Conservation (phyloP, 768 basidiomycete species). For the Imleria badia region DNA sequence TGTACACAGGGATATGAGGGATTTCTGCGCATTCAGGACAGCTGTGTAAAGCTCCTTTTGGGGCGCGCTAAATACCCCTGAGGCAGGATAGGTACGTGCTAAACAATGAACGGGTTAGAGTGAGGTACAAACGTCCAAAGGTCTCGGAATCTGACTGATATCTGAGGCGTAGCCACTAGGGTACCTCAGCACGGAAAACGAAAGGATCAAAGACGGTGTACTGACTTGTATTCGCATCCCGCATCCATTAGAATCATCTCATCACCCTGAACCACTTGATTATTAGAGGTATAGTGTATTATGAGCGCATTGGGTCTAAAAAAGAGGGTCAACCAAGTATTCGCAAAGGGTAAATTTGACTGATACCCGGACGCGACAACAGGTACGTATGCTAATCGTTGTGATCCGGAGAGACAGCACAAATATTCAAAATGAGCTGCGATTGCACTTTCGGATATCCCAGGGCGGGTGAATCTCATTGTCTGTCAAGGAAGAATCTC, state of each 20-base stretch:
- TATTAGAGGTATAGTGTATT: conserved; percentile 94
- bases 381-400: conserved; percentile 94
- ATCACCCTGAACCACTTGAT: conserved; percentile 65
- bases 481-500: conserved; percentile 46
- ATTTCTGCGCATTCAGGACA: conserved; percentile 70
- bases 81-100: conserved; percentile 89
- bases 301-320: conserved; percentile 80
- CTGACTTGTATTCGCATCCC: conserved; percentile 88
- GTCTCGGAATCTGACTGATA: conserved; percentile 60
- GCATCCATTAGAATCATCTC: conserved; percentile 90
- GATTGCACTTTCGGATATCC: conserved; percentile 56
- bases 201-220: conserved; percentile 4
- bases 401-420: conserved; percentile 75
- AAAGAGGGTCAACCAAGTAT: not conserved
- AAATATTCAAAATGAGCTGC: conserved; percentile 90
- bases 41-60: conserved; percentile 87
- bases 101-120: conserved; percentile 8
- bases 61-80: conserved; percentile 72
- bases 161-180: conserved; percentile 89
- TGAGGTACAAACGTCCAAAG: not conserved
- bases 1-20: conserved; percentile 59
- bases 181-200: conserved; percentile 2
- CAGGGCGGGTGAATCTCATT: conserved; percentile 71
- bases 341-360: not conserved
- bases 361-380: conserved; percentile 91